Evolutionary conservation across 345 rosid genomes (phyloP), one percentile per base, ranked within the genome.

Genomic region (Bruguiera parviflora): DNA sequence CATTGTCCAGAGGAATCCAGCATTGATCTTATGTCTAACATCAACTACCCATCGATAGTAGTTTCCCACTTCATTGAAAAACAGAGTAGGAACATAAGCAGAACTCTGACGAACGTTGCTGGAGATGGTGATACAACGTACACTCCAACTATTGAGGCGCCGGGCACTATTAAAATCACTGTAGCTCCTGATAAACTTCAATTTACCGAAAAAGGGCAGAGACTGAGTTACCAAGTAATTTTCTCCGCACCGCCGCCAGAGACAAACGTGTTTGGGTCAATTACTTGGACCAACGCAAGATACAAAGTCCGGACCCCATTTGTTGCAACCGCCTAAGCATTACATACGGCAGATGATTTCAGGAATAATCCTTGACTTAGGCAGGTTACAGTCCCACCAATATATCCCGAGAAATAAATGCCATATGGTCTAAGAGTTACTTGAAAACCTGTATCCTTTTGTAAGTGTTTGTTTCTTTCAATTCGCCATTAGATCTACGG

Each of bases 31-130:
- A 81, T 87, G 62, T 82, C 89, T 43, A 81, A 83, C 43, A 82
- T 89, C 77, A 91, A 87, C 81, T 89, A 89, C 68, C 96, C 96
- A 9, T 91, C 95, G 5, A 88, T 94, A n/a, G 78, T 84, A 2
- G 74, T 89, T 61, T 80, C 84, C 28, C 78, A 74, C 43, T 75
- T 89, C 70, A 49, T 66, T 9, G 80, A 67, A 25, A 84, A 75
- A 37, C 69, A 63, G 58, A 77, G 71, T 70, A 82, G 65, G 81
- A 83, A 52, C 27, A 47, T 89, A 31, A 67, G 28, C 27, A 85
- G 95, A 74, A 87, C 89, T 9, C 79, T 86, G 31, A 89, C 92
- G 13, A 89, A 87, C 35, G 92, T 85, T 5, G 93, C 76, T 15
- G 88, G 86, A 74, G 87, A 80, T 35, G 85, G 78, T n/a, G 67